Percentiles rank a stretch among this genome's conserved stretches.
phyloP scores from a whole-genome alignment of 352 stramenopile genomes.

The Plasmopara halstedii region DNA sequence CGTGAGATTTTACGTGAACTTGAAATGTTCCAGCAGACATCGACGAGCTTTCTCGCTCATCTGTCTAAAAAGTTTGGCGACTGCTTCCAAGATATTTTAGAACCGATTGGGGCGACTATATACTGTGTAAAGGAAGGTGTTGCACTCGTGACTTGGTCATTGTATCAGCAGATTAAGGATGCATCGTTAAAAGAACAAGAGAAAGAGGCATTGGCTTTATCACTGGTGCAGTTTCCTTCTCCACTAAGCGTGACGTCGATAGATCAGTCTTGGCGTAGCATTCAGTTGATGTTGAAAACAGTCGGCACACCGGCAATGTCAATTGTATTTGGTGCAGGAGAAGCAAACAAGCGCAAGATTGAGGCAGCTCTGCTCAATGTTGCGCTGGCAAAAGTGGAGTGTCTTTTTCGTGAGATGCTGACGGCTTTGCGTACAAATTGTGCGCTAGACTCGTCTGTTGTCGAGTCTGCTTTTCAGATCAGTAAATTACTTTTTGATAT shows the following conservation, averaged over 20 bases:
- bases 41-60: slow-evolving; percentile 67
- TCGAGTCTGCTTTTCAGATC: slow-evolving; percentile 41
- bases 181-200: slow-evolving; percentile 30
- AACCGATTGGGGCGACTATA: slow-evolving; percentile 68
- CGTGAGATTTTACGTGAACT: slow-evolving; percentile 73
- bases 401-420: slow-evolving; percentile 47
- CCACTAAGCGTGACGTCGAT: slow-evolving; percentile 17
- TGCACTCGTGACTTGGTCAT: slow-evolving; percentile 53
- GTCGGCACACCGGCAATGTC: slow-evolving; percentile 35
- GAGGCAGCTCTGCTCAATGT: slow-evolving; percentile 70
- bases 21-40: slow-evolving; percentile 86
- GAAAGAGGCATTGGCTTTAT: slow-evolving; percentile 43
- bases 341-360: slow-evolving; percentile 45
- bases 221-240: slow-evolving; percentile 69
- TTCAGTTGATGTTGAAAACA: slow-evolving; percentile 52
- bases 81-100: slow-evolving; percentile 79
- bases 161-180: slow-evolving; percentile 51
- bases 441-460: slow-evolving; percentile 9
- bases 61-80: slow-evolving; percentile 59
- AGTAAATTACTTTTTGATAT: slow-evolving; percentile 74
- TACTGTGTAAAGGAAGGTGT: slow-evolving; percentile 84
- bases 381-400: slow-evolving; percentile 57
- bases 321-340: slow-evolving; percentile 34
- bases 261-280: slow-evolving; percentile 69
- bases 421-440: slow-evolving; percentile 18